These are phyloP conservation scores for Komagataella phaffii DNA, from an alignment of 805 yeast genomes.

Conservation along the genomic window DNA sequence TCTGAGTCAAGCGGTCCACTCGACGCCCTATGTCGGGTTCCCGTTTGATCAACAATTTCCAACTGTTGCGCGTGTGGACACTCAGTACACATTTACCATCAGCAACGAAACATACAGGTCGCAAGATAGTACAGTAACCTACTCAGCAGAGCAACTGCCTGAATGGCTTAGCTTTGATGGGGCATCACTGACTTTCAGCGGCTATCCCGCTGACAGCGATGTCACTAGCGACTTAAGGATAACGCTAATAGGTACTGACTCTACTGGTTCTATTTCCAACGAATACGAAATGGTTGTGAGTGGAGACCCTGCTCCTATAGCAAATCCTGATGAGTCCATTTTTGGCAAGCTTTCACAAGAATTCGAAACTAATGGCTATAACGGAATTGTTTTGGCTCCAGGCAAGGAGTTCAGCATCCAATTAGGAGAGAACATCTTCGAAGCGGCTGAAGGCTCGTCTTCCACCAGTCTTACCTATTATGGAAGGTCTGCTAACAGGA, in stretches of 20 bases:
- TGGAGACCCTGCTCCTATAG: constrained; percentile 35
- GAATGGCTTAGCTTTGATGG: constrained; percentile 69
- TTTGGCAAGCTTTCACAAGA: constrained; percentile 40
- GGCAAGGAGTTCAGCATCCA: constrained; percentile 51
- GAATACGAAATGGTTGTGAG: constrained; percentile 52
- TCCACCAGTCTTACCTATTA: constrained; percentile 51
- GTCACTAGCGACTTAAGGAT: constrained; percentile 35
- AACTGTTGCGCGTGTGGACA: constrained; percentile 65
- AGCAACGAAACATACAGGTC: constrained; percentile 57
- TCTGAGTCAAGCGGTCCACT: constrained; percentile 9
- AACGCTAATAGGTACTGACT: constrained; percentile 50
- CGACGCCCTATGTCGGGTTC: constrained; percentile 49
- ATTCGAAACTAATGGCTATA: constrained; percentile 68
- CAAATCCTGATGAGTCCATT: constrained; percentile 28
- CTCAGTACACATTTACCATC: constrained; percentile 48
- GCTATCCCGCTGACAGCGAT: constrained; percentile 42
- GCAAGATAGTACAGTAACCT: constrained; percentile 29
- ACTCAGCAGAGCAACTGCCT: constrained; percentile 51
- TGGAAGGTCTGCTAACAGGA: constrained; percentile 68
- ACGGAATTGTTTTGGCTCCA: constrained; percentile 63
- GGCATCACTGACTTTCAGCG: constrained; percentile 44
- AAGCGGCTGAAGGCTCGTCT: constrained; percentile 25
- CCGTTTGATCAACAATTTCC: constrained; percentile 82
- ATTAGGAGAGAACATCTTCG: constrained; percentile 52
- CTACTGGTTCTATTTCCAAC: constrained; percentile 33